These are phyloP conservation scores for Boletus insuetus DNA, from an alignment of 768 basidiomycete genomes.

Conservation along the genomic window DNA sequence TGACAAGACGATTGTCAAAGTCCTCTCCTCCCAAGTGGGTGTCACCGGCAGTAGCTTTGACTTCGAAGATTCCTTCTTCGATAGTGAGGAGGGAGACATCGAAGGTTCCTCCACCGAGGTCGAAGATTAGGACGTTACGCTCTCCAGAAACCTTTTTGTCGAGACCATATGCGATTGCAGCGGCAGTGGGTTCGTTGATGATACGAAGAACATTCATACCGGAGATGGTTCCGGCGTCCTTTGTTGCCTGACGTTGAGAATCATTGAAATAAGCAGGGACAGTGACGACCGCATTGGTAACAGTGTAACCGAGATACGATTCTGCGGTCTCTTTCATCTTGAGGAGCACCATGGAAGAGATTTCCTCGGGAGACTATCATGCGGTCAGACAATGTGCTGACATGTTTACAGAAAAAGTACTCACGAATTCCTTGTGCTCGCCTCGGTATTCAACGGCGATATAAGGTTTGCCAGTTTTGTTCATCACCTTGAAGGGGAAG, in stretches of 20 bases:
- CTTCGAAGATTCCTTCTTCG: conserved; percentile 97
- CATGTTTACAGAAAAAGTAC: conserved; percentile 18
- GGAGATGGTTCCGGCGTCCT: conserved; percentile 93
- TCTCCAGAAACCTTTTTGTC: conserved; percentile 91
- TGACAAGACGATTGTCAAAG: conserved; percentile 97
- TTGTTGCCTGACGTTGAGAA: conserved; percentile 97
- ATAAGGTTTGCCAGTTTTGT: conserved; percentile 86
- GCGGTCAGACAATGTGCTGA: conserved; percentile 13
- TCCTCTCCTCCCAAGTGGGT: conserved; percentile 98
- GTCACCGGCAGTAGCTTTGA: conserved; percentile 97
- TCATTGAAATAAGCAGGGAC: conserved; percentile 99
- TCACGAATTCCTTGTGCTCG: conserved; percentile 90
- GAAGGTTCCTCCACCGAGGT: conserved; percentile 97
- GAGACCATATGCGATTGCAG: conserved; percentile 97
- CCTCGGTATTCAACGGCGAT: conserved; percentile 89
- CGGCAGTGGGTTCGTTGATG: conserved; percentile 98
- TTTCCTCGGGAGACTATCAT: conserved; percentile 86
- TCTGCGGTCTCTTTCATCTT: conserved; percentile 99
- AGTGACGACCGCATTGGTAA: conserved; percentile 92
- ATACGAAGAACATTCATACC: conserved; percentile 97
- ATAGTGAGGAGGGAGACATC: conserved; percentile 96
- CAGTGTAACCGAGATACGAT: conserved; percentile 83
- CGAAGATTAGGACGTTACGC: conserved; percentile 96
- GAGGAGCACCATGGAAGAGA: conserved; percentile 94
- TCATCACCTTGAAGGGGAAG: conserved; percentile 92